These are phyloP conservation scores for Baeospora myosura DNA, from an alignment of 1,284 basidiomycete genomes.

Conservation along the genomic window DNA sequence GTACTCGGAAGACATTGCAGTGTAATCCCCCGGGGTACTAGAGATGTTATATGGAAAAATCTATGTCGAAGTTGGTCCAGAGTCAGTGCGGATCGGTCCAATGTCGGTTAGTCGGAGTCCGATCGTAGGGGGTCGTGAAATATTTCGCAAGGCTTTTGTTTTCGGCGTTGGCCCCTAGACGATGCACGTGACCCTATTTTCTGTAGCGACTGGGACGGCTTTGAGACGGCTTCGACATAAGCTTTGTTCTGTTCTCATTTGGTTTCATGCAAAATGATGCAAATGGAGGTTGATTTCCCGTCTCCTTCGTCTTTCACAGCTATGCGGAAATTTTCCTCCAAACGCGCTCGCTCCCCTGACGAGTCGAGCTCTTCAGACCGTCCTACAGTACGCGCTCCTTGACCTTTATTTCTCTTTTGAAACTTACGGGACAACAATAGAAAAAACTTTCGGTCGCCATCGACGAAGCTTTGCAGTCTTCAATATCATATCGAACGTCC, in stretches of 20 bases:
- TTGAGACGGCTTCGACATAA: too few relatives aligned
- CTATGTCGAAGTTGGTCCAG: too few relatives aligned
- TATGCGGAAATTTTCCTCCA: constrained; percentile 29
- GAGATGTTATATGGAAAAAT: too few relatives aligned
- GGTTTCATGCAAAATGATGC: constrained; percentile 24
- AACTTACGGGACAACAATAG: constrained; percentile 27
- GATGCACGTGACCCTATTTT: not conserved
- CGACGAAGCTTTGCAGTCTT: not conserved
- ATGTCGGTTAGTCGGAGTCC: too few relatives aligned
- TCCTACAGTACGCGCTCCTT: constrained; percentile 35
- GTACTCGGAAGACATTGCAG: too few relatives aligned
- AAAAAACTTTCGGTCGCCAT: constrained; percentile 43
- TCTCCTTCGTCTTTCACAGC: constrained; percentile 28
- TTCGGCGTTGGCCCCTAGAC: too few relatives aligned
- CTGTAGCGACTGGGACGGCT: too few relatives aligned
- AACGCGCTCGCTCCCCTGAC: constrained; percentile 53
- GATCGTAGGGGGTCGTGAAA: too few relatives aligned
- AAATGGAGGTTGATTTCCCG: constrained; percentile 48
- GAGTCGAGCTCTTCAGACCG: constrained; percentile 36
- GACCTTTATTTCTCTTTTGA: constrained; percentile 2
- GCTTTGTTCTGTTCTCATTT: too few relatives aligned
- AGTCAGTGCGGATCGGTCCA: too few relatives aligned
- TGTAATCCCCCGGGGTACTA: too few relatives aligned
- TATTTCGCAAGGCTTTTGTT: too few relatives aligned
- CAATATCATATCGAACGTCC: constrained; percentile 9